Base-by-base conservation (phyloP, 352 stramenopile species). In the Pythium phragmitis region DNA sequence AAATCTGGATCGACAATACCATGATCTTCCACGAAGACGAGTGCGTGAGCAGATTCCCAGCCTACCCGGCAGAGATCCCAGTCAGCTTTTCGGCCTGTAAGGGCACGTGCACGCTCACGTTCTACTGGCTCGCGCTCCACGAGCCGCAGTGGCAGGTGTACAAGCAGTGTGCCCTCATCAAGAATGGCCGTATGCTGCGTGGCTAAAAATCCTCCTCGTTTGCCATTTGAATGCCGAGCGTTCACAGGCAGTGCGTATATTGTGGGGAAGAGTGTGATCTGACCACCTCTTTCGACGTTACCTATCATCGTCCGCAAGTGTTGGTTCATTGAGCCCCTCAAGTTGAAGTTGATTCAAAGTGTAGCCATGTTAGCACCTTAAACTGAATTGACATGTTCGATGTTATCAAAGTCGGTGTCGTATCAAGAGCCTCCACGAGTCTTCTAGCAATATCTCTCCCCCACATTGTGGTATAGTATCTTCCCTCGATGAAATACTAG, bases 11-110 rank as follows among this genome's bases (percentile, higher is more conserved):
- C 34, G 63, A 63, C 45, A 54, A 75, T 16, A 55, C 47, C 39
- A 49, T 52, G 12, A 55, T 75, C 1, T 59, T 69, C 34, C 57
- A 72, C 26, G 39, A 69, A 21, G 59, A 72, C 51, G 68, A 85
- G 57, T 88, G 79, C 46, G 67, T 66, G 12, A 73, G 57, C 4
- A 49, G 61, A 19, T 85, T 75, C 49, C 64, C 63, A 42, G 52
- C 11, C 28, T 70, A 52, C 28, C 71, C 82, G 13, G 79, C 78
- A 7, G 53, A 56, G 28, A 79, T 82, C 45, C 54, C 70, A 12
- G 55, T 88, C 6, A 69, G 84, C 62, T 88, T 76, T 65, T 74
- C 74, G 8, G 62, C 46, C 7, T 88, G 76, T 62, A 52, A 41
- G 34, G 75, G 53, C 30, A 61, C 26, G 4, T 87, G 79, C 45